phyloP scores from a whole-genome alignment of 257 asterid genomes.

The Solanum rostratum region DNA sequence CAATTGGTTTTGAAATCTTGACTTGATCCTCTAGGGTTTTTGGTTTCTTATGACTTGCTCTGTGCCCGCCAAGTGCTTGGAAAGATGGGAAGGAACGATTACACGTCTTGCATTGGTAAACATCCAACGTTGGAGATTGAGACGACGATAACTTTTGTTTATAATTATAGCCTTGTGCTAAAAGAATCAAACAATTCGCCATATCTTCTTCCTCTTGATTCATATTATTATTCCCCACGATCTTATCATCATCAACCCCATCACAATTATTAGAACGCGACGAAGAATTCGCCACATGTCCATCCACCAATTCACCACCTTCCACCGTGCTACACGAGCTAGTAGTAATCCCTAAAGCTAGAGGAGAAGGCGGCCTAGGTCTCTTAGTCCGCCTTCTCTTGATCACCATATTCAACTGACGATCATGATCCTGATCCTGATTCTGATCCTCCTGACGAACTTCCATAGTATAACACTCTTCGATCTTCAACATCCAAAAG shows the following conservation, averaged over 20 bases:
- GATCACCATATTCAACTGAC: slow-evolving; percentile 11
- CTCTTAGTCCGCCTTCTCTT: slow-evolving; percentile 67
- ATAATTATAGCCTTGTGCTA: slow-evolving; percentile 15
- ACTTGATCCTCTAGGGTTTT: slow-evolving; percentile 1
- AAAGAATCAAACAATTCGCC: slow-evolving; percentile 36
- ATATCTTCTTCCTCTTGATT: slow-evolving; percentile 28
- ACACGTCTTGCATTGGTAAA: slow-evolving; percentile 32
- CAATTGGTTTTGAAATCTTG: slow-evolving; percentile 3
- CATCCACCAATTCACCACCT: slow-evolving; percentile 3
- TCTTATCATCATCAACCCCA: neutral
- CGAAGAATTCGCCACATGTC: neutral
- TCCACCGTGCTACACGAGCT: slow-evolving; percentile 28
- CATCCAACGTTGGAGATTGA: neutral
- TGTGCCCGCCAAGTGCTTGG: slow-evolving; percentile 42
- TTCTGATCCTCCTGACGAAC: slow-evolving; percentile 9
- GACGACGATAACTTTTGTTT: neutral
- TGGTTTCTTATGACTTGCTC: slow-evolving; percentile 62
- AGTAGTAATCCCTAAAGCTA: slow-evolving; percentile 38
- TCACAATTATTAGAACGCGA: slow-evolving; percentile 19
- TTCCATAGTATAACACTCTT: slow-evolving; percentile 17
- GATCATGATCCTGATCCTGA: neutral
- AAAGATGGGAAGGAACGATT: slow-evolving; percentile 28
- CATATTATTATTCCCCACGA: neutral
- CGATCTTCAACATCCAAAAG: neutral
- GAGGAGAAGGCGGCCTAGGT: slow-evolving; percentile 43